These are phyloP conservation scores for Salix arbutifolia DNA, from an alignment of 345 rosid genomes.

Conservation along the genomic window DNA sequence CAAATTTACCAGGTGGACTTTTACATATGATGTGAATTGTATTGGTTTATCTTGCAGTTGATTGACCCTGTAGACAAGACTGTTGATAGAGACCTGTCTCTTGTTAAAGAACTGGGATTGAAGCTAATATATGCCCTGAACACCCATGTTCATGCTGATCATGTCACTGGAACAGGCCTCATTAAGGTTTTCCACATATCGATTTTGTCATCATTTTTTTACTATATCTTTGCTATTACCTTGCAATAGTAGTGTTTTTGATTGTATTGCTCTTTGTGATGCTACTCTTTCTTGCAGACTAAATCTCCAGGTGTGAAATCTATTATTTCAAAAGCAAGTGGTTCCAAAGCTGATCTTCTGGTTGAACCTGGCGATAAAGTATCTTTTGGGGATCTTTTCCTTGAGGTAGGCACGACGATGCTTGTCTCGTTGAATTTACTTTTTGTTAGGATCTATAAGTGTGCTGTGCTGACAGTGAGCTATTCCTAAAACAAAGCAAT, in stretches of 20 bases:
- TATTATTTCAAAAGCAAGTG: slow-evolving; percentile 72
- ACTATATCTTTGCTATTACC: background rate
- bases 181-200: slow-evolving; percentile 49
- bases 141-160: slow-evolving; percentile 99
- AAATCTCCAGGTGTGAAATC: slow-evolving; percentile 62
- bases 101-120: slow-evolving; percentile 66
- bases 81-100: slow-evolving; percentile 73
- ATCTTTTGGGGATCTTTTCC: slow-evolving; percentile 57
- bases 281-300: slow-evolving; percentile 35
- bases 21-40: no score
- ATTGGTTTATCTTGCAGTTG: slow-evolving; percentile 39
- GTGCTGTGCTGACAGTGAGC: background rate
- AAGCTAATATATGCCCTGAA: slow-evolving; percentile 78
- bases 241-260: background rate
- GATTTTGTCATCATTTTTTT: background rate
- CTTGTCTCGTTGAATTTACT: background rate
- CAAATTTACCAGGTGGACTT: no score
- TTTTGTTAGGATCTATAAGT: background rate
- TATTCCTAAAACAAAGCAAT: background rate
- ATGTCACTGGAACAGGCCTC: slow-evolving; percentile 85
- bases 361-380: slow-evolving; percentile 68
- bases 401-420: slow-evolving; percentile 46
- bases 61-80: slow-evolving; percentile 93
- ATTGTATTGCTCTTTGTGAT: background rate
- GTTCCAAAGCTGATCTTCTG: slow-evolving; percentile 72